phyloP scores from a whole-genome alignment of 306 rosid genomes.

The Cucumis melo region DNA sequence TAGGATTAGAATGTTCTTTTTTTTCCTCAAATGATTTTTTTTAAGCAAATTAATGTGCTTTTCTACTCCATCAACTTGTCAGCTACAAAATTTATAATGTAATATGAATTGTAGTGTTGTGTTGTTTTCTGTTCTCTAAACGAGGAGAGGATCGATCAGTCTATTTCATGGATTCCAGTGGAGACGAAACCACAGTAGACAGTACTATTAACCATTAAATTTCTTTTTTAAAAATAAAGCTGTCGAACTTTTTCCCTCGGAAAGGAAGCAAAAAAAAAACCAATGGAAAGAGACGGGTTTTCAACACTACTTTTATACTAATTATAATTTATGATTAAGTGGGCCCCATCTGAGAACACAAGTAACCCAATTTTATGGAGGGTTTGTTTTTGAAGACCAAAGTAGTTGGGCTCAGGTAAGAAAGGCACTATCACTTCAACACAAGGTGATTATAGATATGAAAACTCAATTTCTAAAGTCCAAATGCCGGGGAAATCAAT shows the following conservation, averaged over 20 bases:
- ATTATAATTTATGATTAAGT: not conserved
- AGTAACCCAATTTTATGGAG: not conserved
- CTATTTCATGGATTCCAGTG: not conserved
- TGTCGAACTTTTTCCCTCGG: not conserved
- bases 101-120: not conserved
- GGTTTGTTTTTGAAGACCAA: not conserved
- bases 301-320: not conserved
- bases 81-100: not conserved
- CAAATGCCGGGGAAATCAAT: too few relatives aligned
- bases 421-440: not conserved
- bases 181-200: not conserved
- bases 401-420: not conserved
- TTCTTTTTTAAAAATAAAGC: not conserved
- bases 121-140: not conserved
- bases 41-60: not conserved
- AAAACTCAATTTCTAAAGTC: too few relatives aligned
- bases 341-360: not conserved
- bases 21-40: not conserved
- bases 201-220: not conserved
- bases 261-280: not conserved
- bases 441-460: too few relatives aligned
- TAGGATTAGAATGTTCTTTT: not conserved
- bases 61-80: not conserved
- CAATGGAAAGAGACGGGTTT: not conserved
- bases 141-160: not conserved